These are phyloP conservation scores for Lipomyces japonicus DNA, from an alignment of 805 yeast genomes.

Conservation along the genomic window DNA sequence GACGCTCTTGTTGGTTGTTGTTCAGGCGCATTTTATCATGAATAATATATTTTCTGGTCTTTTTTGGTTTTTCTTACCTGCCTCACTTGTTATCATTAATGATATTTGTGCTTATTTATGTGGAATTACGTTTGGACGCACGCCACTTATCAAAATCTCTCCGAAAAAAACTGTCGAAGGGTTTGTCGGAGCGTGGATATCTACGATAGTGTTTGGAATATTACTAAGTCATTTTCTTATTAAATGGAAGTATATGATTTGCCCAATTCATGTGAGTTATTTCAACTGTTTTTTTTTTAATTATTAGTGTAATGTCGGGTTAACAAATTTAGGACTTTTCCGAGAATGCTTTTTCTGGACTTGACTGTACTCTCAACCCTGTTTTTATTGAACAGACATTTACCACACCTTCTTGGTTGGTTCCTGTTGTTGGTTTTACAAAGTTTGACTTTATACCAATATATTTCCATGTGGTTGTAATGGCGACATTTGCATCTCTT, in stretches of 20 bases:
- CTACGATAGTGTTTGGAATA: slow-evolving; percentile 74
- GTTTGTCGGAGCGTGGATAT: slow-evolving; percentile 95
- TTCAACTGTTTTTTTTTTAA: background rate
- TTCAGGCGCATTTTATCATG: slow-evolving; percentile 90
- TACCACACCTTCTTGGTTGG: slow-evolving; percentile 67
- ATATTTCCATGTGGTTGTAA: slow-evolving; percentile 77
- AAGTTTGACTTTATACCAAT: slow-evolving; percentile 58
- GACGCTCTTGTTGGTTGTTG: slow-evolving; percentile 83
- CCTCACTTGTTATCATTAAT: slow-evolving; percentile 84
- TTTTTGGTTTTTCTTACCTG: slow-evolving; percentile 92
- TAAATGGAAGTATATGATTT: slow-evolving; percentile 69
- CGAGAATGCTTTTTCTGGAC: slow-evolving; percentile 45
- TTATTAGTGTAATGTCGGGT: background rate
- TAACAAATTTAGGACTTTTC: slow-evolving; percentile 14
- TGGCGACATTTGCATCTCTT: slow-evolving; percentile 92
- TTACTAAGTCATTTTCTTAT: slow-evolving; percentile 61
- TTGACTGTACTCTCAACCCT: slow-evolving; percentile 79
- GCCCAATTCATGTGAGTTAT: slow-evolving; percentile 57
- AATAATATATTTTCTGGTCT: slow-evolving; percentile 85
- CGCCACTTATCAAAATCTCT: slow-evolving; percentile 86
- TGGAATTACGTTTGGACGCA: slow-evolving; percentile 92
- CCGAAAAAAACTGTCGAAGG: slow-evolving; percentile 99
- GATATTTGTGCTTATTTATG: slow-evolving; percentile 96
- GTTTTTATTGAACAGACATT: slow-evolving; percentile 80
- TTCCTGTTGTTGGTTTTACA: slow-evolving; percentile 42